Percentiles rank a stretch among this genome's conserved stretches.
These are phyloP conservation scores for Byssoonygena ceratinophila DNA, from an alignment of 2,329 filamentous ascomycete species.

Conservation along the genomic window DNA sequence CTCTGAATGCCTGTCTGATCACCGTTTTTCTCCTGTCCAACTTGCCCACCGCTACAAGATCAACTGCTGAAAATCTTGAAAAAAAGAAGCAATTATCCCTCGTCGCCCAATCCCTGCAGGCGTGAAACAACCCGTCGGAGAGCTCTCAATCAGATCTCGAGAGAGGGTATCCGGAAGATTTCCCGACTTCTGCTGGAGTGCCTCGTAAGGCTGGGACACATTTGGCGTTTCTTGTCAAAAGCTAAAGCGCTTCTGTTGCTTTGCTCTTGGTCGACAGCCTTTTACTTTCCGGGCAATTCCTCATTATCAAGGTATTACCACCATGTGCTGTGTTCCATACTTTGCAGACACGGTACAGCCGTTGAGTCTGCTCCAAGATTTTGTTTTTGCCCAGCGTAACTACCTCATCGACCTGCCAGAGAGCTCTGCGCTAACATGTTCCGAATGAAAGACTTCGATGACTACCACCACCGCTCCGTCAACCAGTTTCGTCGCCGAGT, in stretches of 20 bases:
- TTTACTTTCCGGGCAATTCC: neutral
- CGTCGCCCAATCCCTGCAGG: slow-evolving; percentile 1
- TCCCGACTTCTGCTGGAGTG: neutral
- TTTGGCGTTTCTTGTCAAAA: neutral
- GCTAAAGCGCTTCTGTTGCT: neutral
- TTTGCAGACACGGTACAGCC: neutral
- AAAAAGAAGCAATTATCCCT: slow-evolving; percentile 6
- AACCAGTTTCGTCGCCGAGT: slow-evolving; percentile 4
- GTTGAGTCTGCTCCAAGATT: neutral
- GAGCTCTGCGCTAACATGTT: too few relatives aligned
- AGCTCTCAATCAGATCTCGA: neutral
- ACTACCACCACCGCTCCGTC: slow-evolving; percentile 8
- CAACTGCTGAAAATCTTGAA: neutral
- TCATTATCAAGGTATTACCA: neutral
- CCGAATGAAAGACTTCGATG: neutral
- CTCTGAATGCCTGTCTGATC: neutral
- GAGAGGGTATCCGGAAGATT: neutral
- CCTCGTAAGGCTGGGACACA: neutral
- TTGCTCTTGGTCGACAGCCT: neutral
- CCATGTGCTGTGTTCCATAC: neutral
- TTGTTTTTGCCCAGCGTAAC: neutral
- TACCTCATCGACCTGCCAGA: too few relatives aligned
- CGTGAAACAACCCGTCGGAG: neutral
- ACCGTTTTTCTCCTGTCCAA: neutral
- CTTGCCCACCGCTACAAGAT: neutral